Evolutionary conservation across 768 basidiomycete genomes (phyloP), one percentile per base, ranked within the genome.

Genomic region (Russula olivacea): DNA sequence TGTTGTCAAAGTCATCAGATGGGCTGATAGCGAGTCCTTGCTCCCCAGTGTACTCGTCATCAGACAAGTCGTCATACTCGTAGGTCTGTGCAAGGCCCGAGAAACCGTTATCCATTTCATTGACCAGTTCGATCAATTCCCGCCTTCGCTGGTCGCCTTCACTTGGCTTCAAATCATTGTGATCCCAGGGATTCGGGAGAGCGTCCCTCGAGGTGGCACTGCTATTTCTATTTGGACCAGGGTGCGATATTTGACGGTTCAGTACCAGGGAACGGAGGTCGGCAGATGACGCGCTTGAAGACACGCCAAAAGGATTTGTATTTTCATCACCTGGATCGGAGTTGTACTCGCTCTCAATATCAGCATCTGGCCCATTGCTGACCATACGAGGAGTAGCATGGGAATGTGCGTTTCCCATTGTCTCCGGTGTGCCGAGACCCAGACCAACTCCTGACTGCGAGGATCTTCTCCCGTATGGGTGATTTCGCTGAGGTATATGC

Each of bases 11-110:
- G 9, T 60, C 23, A 30, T 59, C 64, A 10, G 67, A 68, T 25
- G 60, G 59, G 32, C 67, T 68, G 54, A 68, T 66, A n/a, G 67
- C 67, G 28, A 68, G 53, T 8, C 67, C 65, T 77, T 75, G 59
- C 72, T 75, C 58, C 73, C 76, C 59, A n/a, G 38, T 38, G 19
- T 53, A 60, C 1, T 64, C 61, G 10, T 67, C 55, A 23, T 61
- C 63, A 17, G 63, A 66, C 15, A 58, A 21, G 28, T 52, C 19
- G 21, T 68, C 62, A 38, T 54, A 60, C 7, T 47, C 51, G 19
- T 60, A 48, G 6, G 41, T 43, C 25, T 28, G 56, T 6, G 55
- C 30, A 2, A 59, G 36, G 21, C 55, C 65, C 49, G 45, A 40
- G 10, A 47, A 41, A 32, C 56, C 53, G 28, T 55, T 40, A 21